Evolutionary conservation across 257 asterid species (phyloP), one percentile per base, ranked within the genome.

Genomic region (Solanum chaucha): DNA sequence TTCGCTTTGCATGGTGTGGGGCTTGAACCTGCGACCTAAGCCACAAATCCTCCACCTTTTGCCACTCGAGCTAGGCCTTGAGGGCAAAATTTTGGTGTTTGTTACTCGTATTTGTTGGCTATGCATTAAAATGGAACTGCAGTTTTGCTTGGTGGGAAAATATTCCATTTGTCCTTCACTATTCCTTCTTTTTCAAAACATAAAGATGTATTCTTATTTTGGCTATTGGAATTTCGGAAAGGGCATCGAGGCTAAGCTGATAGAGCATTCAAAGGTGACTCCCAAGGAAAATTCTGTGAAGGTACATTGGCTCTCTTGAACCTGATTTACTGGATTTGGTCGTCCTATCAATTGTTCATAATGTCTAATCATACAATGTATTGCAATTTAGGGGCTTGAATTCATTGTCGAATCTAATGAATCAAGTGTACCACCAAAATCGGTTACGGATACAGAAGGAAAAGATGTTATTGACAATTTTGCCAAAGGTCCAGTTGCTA

Each of bases 211-310:
- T 85, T 36, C 88, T 80, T 51, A 20, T 72, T 72, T 71, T 51
- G 83, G 2, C 46, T 20, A 75, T 84, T 84, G 87, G 35, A 36
- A 64, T 85, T 48, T 51, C 5, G 88, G 82, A 73, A 92, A 95
- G 98, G 96, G 92, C 55, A 88, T 92, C 26, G 95, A 92, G 78
- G 88, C 90, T n/a, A 93, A 94, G 86, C 89, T 93, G 84, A 92
- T 92, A 75, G 91, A 90, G 68, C 93, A 93, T 17, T 86, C 95
- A 71, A 86, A 90, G 34, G 82, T 87, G 41, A 80, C 88, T 36
- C 93, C 88, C 3, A 88, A 89, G 87, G 91, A 81, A 64, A 93
- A 88, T 68, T 86, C 67, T 83, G 88, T 83, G 71, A 93, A 92
- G 93, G 96, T 91, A 87, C 82, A 89, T 72, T 20, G 20, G 28